These are phyloP conservation scores for Helichrysum umbraculigerum DNA, from an alignment of 129 eudicot species.

Conservation along the genomic window DNA sequence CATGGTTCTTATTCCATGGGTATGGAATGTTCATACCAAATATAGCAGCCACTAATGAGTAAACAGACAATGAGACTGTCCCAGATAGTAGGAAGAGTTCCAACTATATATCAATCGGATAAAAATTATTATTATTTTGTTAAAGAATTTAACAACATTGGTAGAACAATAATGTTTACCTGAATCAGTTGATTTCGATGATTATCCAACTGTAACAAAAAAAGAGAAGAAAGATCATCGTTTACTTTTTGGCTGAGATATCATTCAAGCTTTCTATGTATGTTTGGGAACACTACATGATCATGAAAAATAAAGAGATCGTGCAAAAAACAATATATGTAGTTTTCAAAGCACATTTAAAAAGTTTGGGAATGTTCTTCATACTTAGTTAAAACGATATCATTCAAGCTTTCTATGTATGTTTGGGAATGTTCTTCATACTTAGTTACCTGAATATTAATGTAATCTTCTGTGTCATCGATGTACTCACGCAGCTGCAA, in stretches of 20 bases:
- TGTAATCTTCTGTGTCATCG: conserved; percentile 96
- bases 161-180: conserved; percentile 33
- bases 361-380: no score
- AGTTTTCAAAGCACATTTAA: background rate
- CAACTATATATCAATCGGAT: conserved; percentile 42
- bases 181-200: conserved; percentile 92
- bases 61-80: conserved; percentile 73
- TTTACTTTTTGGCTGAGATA: background rate
- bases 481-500: conserved; percentile 82
- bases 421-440: background rate
- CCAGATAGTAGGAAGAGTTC: conserved; percentile 85
- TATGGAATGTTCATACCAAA: conserved; percentile 93
- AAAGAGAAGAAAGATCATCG: background rate
- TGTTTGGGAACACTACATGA: background rate
- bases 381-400: no score
- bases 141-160: background rate
- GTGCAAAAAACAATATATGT: background rate
- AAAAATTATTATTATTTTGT: background rate
- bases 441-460: conserved; percentile 79
- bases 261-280: background rate
- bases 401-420: no score
- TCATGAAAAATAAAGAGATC: no score
- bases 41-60: conserved; percentile 79
- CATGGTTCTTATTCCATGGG: conserved; percentile 71
- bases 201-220: conserved; percentile 70